These are phyloP conservation scores for Periconia sp. DNA, from an alignment of 2,329 filamentous ascomycete genomes.

Conservation along the genomic window DNA sequence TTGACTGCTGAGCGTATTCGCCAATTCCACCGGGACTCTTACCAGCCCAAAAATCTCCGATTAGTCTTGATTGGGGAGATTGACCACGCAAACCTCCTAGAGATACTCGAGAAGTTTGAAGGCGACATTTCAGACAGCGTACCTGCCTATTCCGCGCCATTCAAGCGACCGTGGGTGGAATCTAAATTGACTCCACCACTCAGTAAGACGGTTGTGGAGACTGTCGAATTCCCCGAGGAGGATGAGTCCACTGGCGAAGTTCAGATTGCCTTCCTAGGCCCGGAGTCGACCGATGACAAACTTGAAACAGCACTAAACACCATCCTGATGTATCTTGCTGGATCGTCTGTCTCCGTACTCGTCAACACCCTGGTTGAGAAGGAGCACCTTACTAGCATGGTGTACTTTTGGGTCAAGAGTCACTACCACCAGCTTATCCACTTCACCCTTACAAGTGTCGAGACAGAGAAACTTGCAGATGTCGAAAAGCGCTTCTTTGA, in stretches of 20 bases:
- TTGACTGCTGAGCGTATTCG: constrained; percentile 89
- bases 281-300: constrained; percentile 72
- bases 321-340: constrained; percentile 84
- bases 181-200: constrained; percentile 79
- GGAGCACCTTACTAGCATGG: constrained; percentile 86
- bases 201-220: constrained; percentile 74
- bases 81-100: constrained; percentile 78
- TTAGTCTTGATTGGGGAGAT: constrained; percentile 91
- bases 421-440: constrained; percentile 84
- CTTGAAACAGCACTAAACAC: constrained; percentile 75
- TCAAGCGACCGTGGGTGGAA: constrained; percentile 89
- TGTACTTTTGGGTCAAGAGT: constrained; percentile 79
- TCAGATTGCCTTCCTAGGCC: constrained; percentile 84
- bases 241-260: constrained; percentile 94
- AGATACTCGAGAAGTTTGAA: constrained; percentile 87
- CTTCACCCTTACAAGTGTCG: constrained; percentile 85
- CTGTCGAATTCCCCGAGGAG: constrained; percentile 91
- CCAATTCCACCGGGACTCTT: constrained; percentile 96
- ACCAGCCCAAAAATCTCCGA: constrained; percentile 94
- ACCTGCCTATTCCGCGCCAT: constrained; percentile 74
- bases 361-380: constrained; percentile 93
- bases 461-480: constrained; percentile 80
- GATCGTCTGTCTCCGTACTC: constrained; percentile 88
- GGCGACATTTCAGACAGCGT: constrained; percentile 83
- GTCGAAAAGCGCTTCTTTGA: constrained; percentile 88